Evolutionary conservation across 1,284 basidiomycete genomes (phyloP).

Genomic region (Anthracocystis panici-leucophaei): DNA sequence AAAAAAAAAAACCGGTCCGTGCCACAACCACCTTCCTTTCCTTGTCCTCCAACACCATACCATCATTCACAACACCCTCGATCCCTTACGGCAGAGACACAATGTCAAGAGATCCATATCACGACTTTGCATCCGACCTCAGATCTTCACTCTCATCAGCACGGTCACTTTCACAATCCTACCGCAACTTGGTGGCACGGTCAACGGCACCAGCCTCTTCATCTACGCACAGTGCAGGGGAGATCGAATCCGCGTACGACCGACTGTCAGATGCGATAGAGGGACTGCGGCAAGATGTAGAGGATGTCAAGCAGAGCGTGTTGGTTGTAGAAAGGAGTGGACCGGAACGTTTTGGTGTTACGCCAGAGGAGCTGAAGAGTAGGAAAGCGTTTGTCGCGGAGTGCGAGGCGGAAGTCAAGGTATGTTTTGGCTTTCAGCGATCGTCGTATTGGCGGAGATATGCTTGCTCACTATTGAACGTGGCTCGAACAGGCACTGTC

Average conservation of each 20-base stretch:
- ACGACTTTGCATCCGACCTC: conserved; percentile 65
- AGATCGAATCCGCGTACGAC: conserved; percentile 48
- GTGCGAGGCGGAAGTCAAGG: conserved; percentile 55
- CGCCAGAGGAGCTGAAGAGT: conserved; percentile 48
- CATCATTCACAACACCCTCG: background rate
- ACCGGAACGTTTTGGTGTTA: conserved; percentile 61
- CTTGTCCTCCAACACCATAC: background rate
- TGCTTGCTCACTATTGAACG: background rate
- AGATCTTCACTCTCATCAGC: conserved; percentile 51
- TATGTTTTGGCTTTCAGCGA: background rate
- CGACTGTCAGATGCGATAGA: conserved; percentile 54
- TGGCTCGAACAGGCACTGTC: conserved; percentile 26
- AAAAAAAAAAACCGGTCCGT: conserved; percentile 20
- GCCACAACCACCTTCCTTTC: conserved; percentile 10
- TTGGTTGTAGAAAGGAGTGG: conserved; percentile 62
- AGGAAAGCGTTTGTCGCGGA: conserved; percentile 53
- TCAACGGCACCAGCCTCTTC: conserved; percentile 9
- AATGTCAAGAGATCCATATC: conserved; percentile 67
- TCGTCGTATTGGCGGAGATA: background rate
- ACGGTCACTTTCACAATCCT: conserved; percentile 44
- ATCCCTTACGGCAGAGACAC: background rate
- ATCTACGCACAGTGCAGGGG: conserved; percentile 1
- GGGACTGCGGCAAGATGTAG: conserved; percentile 59
- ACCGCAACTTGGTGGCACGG: conserved; percentile 33
- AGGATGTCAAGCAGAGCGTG: conserved; percentile 64